Conservation (phyloP, 768 basidiomycete species). For the Phaeotremella fagi region DNA sequence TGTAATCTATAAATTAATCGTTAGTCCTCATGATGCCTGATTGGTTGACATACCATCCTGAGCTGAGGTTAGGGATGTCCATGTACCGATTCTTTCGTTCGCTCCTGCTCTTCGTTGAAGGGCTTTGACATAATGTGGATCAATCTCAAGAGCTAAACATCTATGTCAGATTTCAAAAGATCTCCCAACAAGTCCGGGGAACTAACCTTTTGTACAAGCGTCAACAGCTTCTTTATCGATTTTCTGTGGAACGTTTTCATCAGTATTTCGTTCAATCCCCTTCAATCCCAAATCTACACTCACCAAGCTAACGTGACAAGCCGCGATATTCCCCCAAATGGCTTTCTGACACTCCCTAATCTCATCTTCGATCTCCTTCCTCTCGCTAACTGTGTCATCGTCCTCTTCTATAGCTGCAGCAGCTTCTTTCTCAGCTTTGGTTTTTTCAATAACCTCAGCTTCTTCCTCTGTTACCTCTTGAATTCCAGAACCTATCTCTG, state of each 20-base stretch:
- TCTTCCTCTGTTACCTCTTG: slow-evolving; percentile 45
- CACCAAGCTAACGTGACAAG: slow-evolving; percentile 75
- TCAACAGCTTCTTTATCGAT: slow-evolving; percentile 74
- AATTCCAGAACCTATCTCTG: slow-evolving; percentile 14
- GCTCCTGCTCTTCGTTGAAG: slow-evolving; percentile 81
- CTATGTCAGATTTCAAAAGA: too few species aligned
- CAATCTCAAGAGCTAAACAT: slow-evolving; percentile 78
- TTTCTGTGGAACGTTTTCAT: slow-evolving; percentile 51
- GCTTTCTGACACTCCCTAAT: slow-evolving; percentile 63
- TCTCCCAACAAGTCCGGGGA: slow-evolving; percentile 17
- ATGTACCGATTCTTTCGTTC: slow-evolving; percentile 72
- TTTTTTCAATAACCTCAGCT: slow-evolving; percentile 28
- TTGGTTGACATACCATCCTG: slow-evolving; percentile 76
- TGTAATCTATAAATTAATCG: slow-evolving; percentile 63
- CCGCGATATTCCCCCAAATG: slow-evolving; percentile 80
- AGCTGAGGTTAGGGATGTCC: slow-evolving; percentile 74
- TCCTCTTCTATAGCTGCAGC: neutral
- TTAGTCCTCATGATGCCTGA: too few species aligned
- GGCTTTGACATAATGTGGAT: slow-evolving; percentile 79
- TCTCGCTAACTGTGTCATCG: slow-evolving; percentile 19
- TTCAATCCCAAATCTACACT: slow-evolving; percentile 33
- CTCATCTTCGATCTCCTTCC: slow-evolving; percentile 52
- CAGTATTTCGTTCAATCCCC: neutral
- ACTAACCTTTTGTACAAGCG: slow-evolving; percentile 69
- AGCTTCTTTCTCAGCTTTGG: slow-evolving; percentile 4